A percentile compares a stretch with the other conserved stretches of the same genome.
Conservation (phyloP, 768 basidiomycete species). For the Lentinula aciculospora region DNA sequence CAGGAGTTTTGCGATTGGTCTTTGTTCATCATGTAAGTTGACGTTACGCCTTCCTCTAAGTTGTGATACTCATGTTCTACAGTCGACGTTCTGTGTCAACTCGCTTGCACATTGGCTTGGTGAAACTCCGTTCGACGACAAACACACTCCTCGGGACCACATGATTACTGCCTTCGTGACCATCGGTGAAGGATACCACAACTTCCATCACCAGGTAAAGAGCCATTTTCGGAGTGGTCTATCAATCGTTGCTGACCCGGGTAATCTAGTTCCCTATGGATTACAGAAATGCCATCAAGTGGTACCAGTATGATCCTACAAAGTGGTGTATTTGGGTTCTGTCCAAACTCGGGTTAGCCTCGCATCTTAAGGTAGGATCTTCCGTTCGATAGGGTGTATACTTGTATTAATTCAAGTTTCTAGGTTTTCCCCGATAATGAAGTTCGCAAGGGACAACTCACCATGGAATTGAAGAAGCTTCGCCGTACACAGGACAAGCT, state of each 20-base stretch:
- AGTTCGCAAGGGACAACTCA: constrained; percentile 83
- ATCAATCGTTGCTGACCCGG: not conserved
- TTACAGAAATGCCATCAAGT: constrained; percentile 92
- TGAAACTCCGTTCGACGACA: constrained; percentile 90
- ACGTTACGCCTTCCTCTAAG: not conserved
- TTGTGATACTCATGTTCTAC: not conserved
- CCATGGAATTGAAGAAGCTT: constrained; percentile 90
- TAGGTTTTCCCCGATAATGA: constrained; percentile 51
- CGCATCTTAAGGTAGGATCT: constrained; percentile 53
- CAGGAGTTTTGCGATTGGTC: constrained; percentile 67
- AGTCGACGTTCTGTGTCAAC: constrained; percentile 97
- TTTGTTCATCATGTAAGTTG: constrained; percentile 83
- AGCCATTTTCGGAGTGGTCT: not conserved
- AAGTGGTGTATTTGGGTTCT: constrained; percentile 84
- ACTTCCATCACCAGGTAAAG: constrained; percentile 78
- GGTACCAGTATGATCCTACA: constrained; percentile 91
- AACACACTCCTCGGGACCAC: constrained; percentile 90
- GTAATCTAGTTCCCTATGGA: constrained; percentile 82
- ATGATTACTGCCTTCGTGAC: constrained; percentile 85
- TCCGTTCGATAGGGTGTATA: not conserved
- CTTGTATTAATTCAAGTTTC: not conserved
- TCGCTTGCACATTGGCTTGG: constrained; percentile 97
- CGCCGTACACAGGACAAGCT: constrained; percentile 72
- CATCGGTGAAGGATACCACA: constrained; percentile 96
- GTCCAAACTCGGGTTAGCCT: constrained; percentile 58